These are phyloP conservation scores for Avena atlantica DNA, from an alignment of 176 grass and related monocot species.

Conservation along the genomic window DNA sequence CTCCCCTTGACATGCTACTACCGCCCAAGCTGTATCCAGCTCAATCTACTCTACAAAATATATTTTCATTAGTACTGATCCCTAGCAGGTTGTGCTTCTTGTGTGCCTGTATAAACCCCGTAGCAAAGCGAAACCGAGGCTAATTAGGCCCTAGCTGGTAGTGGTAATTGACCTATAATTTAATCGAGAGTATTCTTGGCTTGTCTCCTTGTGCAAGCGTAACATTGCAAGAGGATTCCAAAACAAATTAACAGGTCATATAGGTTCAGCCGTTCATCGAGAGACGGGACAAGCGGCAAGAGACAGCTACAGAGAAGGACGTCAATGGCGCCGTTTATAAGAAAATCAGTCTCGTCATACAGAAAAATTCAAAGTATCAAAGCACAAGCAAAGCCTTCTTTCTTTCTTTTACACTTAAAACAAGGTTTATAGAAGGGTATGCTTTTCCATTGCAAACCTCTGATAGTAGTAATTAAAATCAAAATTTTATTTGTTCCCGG, in stretches of 20 bases:
- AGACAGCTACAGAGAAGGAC: too few relatives aligned
- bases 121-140: background rate
- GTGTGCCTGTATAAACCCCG: background rate
- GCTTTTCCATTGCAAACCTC: too few relatives aligned
- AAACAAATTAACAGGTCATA: conserved; percentile 15
- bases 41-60: background rate
- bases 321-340: too few relatives aligned
- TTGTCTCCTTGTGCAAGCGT: conserved; percentile 19
- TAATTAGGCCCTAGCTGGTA: background rate
- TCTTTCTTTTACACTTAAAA: too few relatives aligned
- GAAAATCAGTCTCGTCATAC: too few relatives aligned
- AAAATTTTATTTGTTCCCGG: conserved; percentile 18
- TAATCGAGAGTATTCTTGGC: background rate
- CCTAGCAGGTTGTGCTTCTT: conserved; percentile 46
- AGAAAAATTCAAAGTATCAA: too few relatives aligned
- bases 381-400: too few relatives aligned
- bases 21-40: conserved; percentile 34
- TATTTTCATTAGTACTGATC: conserved; percentile 34
- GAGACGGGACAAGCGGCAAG: too few relatives aligned
- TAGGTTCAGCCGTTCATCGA: too few relatives aligned
- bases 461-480: too few relatives aligned
- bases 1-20: conserved; percentile 13
- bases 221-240: conserved; percentile 2
- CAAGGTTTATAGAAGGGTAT: too few relatives aligned
- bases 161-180: conserved; percentile 3